A percentile compares a stretch with the other conserved stretches of the same genome.
phyloP scores from a whole-genome alignment of 2,329 filamentous ascomycete genomes.

The Plenodomus lindquistii region DNA sequence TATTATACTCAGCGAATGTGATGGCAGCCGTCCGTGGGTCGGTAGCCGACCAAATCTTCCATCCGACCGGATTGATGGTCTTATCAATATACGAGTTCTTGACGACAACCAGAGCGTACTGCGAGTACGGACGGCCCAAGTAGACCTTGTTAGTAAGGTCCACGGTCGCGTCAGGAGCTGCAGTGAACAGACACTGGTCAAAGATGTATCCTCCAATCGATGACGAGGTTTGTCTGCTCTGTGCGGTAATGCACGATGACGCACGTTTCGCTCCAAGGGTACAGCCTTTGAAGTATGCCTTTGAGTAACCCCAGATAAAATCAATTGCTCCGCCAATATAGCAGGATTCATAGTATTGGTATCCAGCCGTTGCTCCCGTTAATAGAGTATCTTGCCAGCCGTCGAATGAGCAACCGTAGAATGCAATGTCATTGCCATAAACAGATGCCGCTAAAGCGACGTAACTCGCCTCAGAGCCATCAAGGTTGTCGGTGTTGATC shows the following conservation, averaged over 20 bases:
- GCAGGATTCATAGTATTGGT: slow-evolving; percentile 59
- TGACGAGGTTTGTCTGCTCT: slow-evolving; percentile 20
- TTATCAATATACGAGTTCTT: slow-evolving; percentile 55
- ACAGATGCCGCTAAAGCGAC: slow-evolving; percentile 58
- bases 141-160: slow-evolving; percentile 48
- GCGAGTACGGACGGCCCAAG: slow-evolving; percentile 56
- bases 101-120: slow-evolving; percentile 54
- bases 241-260: slow-evolving; percentile 37
- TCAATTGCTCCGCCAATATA: slow-evolving; percentile 62
- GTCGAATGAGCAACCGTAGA: slow-evolving; percentile 58
- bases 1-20: slow-evolving; percentile 61
- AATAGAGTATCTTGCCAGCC: slow-evolving; percentile 59
- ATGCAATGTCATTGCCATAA: slow-evolving; percentile 56
- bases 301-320: slow-evolving; percentile 60
- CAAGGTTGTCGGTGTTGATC: slow-evolving; percentile 32
- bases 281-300: slow-evolving; percentile 55
- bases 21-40: slow-evolving; percentile 55
- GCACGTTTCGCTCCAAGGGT: slow-evolving; percentile 50
- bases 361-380: slow-evolving; percentile 46
- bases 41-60: slow-evolving; percentile 58
- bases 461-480: slow-evolving; percentile 46
- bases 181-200: slow-evolving; percentile 53
- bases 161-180: slow-evolving; percentile 36
- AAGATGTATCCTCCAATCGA: slow-evolving; percentile 55
- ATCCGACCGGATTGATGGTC: slow-evolving; percentile 62